A percentile compares a stretch with the other conserved stretches of the same genome.
Evolutionary conservation across 2,329 filamentous ascomycete genomes (phyloP).

Genomic region (Graphium sp.): DNA sequence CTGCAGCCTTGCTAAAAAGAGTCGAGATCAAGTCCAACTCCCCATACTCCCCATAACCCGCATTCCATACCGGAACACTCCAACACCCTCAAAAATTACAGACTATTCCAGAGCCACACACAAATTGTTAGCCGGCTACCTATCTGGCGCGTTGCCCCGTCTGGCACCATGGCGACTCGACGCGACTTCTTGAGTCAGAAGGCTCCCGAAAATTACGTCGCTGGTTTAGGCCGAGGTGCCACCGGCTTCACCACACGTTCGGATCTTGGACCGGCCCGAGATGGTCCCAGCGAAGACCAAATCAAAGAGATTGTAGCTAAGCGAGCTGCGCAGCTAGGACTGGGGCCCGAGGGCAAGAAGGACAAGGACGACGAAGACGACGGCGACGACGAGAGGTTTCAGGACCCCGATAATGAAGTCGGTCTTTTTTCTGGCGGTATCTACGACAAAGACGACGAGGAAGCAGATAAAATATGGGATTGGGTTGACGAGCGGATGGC

Average conservation of each 20-base stretch:
- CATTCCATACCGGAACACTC: too few species aligned
- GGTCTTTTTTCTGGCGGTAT: constrained; percentile 89
- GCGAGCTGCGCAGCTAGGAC: constrained; percentile 69
- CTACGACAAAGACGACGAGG: constrained; percentile 95
- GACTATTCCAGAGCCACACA: too few species aligned
- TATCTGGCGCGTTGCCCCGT: background rate
- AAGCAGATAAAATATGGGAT: constrained; percentile 90
- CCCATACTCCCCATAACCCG: too few species aligned
- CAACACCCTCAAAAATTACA: too few species aligned
- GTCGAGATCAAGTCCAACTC: too few species aligned
- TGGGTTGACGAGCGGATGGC: constrained; percentile 97
- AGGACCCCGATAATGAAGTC: constrained; percentile 94
- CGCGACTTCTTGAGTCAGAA: constrained; percentile 79
- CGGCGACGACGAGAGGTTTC: constrained; percentile 66
- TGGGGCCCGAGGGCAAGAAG: constrained; percentile 50
- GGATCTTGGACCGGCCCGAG: constrained; percentile 84
- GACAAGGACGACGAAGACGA: constrained; percentile 52
- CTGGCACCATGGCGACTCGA: constrained; percentile 37
- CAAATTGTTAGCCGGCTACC: too few species aligned
- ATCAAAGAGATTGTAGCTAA: constrained; percentile 96
- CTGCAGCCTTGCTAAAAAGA: too few species aligned
- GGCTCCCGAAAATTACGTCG: constrained; percentile 77
- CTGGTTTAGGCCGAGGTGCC: constrained; percentile 90
- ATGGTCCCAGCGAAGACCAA: constrained; percentile 92
- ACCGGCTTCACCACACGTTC: constrained; percentile 97